phyloP scores from a whole-genome alignment of 2,329 filamentous ascomycete genomes.

The Podosphaera leucotricha region DNA sequence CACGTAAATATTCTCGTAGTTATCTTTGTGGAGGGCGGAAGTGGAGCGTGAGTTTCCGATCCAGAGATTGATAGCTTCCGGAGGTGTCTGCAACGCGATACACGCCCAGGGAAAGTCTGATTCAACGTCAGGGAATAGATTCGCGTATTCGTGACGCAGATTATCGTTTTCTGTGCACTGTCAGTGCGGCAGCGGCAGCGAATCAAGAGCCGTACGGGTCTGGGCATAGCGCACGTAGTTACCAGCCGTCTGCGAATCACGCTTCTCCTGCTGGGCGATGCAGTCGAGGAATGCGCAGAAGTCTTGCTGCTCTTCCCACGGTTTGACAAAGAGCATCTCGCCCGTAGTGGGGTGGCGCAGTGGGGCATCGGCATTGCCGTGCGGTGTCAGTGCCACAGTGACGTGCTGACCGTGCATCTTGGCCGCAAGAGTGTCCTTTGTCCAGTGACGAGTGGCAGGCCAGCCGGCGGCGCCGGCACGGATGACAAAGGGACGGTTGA shows the following conservation, averaged over 20 bases:
- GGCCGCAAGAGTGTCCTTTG: conserved; percentile 30
- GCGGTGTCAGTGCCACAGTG: conserved; percentile 56
- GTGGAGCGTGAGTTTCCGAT: conserved; percentile 47
- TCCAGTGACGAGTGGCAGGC: conserved; percentile 40
- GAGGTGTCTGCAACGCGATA: conserved; percentile 38
- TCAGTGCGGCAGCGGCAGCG: background rate
- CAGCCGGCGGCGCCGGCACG: conserved; percentile 37
- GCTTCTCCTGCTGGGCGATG: conserved; percentile 31
- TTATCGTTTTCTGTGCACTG: conserved; percentile 48
- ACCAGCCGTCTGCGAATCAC: conserved; percentile 7
- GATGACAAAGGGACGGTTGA: conserved; percentile 53
- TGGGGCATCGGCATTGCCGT: conserved; percentile 24
- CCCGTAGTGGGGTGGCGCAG: conserved; percentile 17
- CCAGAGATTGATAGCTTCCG: conserved; percentile 56
- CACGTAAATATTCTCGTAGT: conserved; percentile 69
- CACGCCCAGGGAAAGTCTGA: conserved; percentile 45
- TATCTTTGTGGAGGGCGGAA: conserved; percentile 59
- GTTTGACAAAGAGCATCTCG: conserved; percentile 40
- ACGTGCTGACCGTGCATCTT: conserved; percentile 32
- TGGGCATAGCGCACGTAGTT: conserved; percentile 46
- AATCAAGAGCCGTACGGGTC: conserved; percentile 29
- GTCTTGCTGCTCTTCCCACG: conserved; percentile 38
- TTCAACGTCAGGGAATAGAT: conserved; percentile 39
- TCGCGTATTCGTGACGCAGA: conserved; percentile 44
- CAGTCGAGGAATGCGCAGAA: conserved; percentile 40